Conservation (phyloP, 1,284 basidiomycete genomes). For the Pyrrhoderma noxium region DNA sequence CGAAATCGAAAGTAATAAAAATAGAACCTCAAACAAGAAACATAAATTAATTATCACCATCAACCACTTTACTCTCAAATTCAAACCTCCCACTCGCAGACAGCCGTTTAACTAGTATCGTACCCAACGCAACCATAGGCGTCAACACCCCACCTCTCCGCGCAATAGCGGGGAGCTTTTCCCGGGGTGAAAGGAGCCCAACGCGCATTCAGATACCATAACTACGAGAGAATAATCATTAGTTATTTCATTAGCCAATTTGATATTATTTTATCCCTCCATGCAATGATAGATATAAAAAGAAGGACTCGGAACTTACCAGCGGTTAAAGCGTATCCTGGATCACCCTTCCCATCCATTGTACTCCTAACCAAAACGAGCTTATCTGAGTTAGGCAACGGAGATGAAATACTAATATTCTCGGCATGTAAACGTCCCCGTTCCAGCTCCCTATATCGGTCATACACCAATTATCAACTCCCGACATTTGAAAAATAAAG, state of each 20-base stretch:
- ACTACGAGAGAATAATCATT: constrained; percentile 38
- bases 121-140: constrained; percentile 69
- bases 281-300: too few relatives aligned
- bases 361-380: constrained; percentile 53
- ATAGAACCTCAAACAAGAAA: too few relatives aligned
- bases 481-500: neutral
- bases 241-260: neutral
- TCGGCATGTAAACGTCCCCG: constrained; percentile 50
- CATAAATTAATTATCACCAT: too few relatives aligned
- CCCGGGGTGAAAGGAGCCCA: constrained; percentile 43
- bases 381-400: constrained; percentile 31
- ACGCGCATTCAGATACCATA: constrained; percentile 74
- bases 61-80: constrained; percentile 4
- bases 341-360: constrained; percentile 64
- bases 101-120: constrained; percentile 60
- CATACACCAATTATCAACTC: too few relatives aligned
- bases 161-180: constrained; percentile 46
- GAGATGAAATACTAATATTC: constrained; percentile 46
- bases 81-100: constrained; percentile 45
- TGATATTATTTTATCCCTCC: neutral
- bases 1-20: too few relatives aligned
- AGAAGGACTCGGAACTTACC: constrained; percentile 33
- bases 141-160: constrained; percentile 72
- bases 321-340: constrained; percentile 68
- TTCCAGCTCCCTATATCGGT: constrained; percentile 43